Evolutionary conservation across 352 stramenopile species (phyloP).

Genomic region (Globisporangium abappressorium): DNA sequence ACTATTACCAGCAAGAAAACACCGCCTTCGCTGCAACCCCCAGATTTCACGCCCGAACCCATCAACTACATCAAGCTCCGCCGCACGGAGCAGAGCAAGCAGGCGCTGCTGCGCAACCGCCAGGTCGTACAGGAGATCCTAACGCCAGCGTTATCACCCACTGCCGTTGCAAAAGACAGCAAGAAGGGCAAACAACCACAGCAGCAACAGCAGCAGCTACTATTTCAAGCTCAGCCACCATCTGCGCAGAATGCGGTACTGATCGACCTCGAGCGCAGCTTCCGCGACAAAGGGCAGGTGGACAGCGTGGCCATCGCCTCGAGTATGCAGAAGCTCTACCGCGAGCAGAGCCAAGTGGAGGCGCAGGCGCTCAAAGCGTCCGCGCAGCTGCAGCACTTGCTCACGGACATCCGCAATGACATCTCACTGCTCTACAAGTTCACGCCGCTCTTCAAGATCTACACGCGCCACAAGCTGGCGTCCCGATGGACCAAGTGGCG

Average conservation of each 20-base stretch:
- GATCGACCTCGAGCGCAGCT: slow-evolving; percentile 1
- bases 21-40: neutral
- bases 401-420: slow-evolving; percentile 39
- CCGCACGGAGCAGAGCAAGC: slow-evolving; percentile 52
- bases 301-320: slow-evolving; percentile 19
- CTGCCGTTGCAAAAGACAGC: neutral
- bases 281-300: slow-evolving; percentile 23
- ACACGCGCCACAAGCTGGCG: slow-evolving; percentile 35
- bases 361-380: slow-evolving; percentile 27
- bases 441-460: slow-evolving; percentile 58
- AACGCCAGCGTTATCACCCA: slow-evolving; percentile 20
- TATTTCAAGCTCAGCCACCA: neutral
- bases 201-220: no score
- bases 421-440: slow-evolving; percentile 58
- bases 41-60: slow-evolving; percentile 27
- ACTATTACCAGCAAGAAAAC: neutral
- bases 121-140: slow-evolving; percentile 52
- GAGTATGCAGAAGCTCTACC: slow-evolving; percentile 29
- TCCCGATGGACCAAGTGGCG: slow-evolving; percentile 38
- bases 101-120: slow-evolving; percentile 46
- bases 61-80: slow-evolving; percentile 69
- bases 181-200: neutral
- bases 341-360: slow-evolving; percentile 26
- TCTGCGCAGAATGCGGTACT: slow-evolving; percentile 16
- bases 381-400: slow-evolving; percentile 31